These are phyloP conservation scores for Lecanicillium sp. DNA, from an alignment of 2,329 filamentous ascomycete genomes.

Conservation along the genomic window DNA sequence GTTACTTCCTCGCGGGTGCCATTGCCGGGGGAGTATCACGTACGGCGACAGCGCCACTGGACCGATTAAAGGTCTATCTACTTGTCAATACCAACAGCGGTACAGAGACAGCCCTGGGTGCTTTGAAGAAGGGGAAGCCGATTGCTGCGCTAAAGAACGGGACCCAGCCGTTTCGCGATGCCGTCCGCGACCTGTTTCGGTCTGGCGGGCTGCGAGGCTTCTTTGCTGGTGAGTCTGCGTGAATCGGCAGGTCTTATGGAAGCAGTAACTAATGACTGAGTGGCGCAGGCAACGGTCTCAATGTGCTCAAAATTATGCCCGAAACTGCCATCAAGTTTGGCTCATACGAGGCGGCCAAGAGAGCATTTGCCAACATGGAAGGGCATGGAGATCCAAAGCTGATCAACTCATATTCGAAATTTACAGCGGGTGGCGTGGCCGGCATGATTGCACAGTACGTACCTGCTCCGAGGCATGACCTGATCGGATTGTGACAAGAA, in stretches of 20 bases:
- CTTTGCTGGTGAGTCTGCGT: slow-evolving; percentile 67
- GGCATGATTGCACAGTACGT: slow-evolving; percentile 88
- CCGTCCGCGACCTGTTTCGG: slow-evolving; percentile 71
- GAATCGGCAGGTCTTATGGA: background rate
- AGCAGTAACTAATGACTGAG: background rate
- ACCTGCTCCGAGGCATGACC: too few species aligned
- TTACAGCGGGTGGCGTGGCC: slow-evolving; percentile 81
- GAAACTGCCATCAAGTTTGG: slow-evolving; percentile 98
- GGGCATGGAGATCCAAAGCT: slow-evolving; percentile 74
- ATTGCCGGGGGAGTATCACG: slow-evolving; percentile 90
- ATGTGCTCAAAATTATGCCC: slow-evolving; percentile 96
- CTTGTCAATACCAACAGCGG: slow-evolving; percentile 69
- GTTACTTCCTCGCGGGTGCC: slow-evolving; percentile 96
- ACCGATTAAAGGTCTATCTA: slow-evolving; percentile 94
- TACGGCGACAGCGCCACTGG: slow-evolving; percentile 90
- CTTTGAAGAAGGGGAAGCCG: slow-evolving; percentile 8
- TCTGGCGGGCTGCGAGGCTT: slow-evolving; percentile 82
- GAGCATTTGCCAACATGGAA: slow-evolving; percentile 76
- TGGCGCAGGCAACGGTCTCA: slow-evolving; percentile 77
- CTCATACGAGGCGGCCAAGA: slow-evolving; percentile 92
- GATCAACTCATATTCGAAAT: slow-evolving; percentile 80
- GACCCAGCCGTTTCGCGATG: slow-evolving; percentile 61
- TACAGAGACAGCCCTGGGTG: slow-evolving; percentile 39
- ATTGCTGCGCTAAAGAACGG: slow-evolving; percentile 58
- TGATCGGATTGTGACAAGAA: too few species aligned